Percentiles rank a stretch among this genome's conserved stretches.
Evolutionary conservation across 108 stramenopile species (phyloP).

Genomic region (Cyclotella choctawhatcheeana): DNA sequence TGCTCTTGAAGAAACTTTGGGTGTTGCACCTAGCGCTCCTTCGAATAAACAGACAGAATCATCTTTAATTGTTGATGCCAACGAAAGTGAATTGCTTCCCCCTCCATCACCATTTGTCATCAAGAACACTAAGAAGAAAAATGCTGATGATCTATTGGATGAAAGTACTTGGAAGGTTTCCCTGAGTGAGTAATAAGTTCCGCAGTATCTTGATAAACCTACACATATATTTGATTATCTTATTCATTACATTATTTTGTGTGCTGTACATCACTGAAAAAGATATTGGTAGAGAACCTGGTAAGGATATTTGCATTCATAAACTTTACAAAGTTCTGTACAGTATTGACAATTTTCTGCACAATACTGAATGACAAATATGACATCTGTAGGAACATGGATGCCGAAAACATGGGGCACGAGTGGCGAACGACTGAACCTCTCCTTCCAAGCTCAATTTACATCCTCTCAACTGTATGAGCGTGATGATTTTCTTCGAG

Average conservation of each 20-base stretch:
- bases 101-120: constrained; percentile 28
- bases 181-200: constrained; percentile 37
- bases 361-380: no score
- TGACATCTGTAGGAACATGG: constrained; percentile 69
- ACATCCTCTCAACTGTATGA: constrained; percentile 57
- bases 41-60: not conserved
- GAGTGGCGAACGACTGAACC: constrained; percentile 61
- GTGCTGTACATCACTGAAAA: not conserved
- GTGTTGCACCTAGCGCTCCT: not conserved
- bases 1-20: constrained; percentile 53
- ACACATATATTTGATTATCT: no score
- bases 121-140: constrained; percentile 18
- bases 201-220: no score
- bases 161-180: constrained; percentile 71
- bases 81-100: constrained; percentile 24
- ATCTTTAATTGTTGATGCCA: constrained; percentile 13
- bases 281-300: constrained; percentile 69
- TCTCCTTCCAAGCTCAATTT: constrained; percentile 70
- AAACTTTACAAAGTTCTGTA: not conserved
- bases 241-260: no score
- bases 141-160: constrained; percentile 46
- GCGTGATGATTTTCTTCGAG: constrained; percentile 71
- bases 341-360: not conserved
- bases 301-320: constrained; percentile 3
- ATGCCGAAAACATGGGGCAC: constrained; percentile 85